Base-by-base conservation (phyloP, 2,329 filamentous ascomycete species). In the Colletotrichum sp. region DNA sequence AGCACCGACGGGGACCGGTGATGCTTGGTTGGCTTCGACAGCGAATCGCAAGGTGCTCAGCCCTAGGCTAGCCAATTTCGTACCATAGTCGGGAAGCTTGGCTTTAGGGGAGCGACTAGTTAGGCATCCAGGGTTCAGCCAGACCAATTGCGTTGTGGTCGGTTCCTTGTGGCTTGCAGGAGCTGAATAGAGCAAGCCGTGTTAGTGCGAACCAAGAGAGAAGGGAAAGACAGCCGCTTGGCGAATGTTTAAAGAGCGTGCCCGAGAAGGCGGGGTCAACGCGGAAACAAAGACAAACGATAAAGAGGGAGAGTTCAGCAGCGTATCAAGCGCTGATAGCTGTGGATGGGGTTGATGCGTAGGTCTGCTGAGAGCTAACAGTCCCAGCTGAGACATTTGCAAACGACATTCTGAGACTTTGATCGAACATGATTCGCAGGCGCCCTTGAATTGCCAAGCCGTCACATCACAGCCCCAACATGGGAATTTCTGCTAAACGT, bases 161-260 rank as follows among this genome's bases (percentile, higher is more conserved):
- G 59, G 65, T 71, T 64, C 49, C 78, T 44, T 77, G 79, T 83
- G 81, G 80, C 80, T 83, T 84, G 82, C 84, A 83, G 80, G 78
- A 85, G 84, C 84, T 86, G 84, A 85, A 81, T 79, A 79, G 32
- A 34, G 28, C 65, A 72, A 77, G 59, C 28, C 9, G 32, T 24
- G 39, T 71, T 77, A 67, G 60, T 39, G 71, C n/a, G 30, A 62
- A 55, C 36, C 39, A 32, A 55, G 72, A 63, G 26, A 36, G 66
- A 32, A 66, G 39, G 39, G 62, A 13, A n/a, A 34, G 52, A 70
- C 28, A 63, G 52, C 63, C 65, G 62, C 60, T 12, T 24, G 39
- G 9, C 44, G 39, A 12, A 39, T 70, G 60, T 9, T 57, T 28
- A 49, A 66, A 28, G 55, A 24, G 36, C 26, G 65, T 60, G 36